These are phyloP conservation scores for Corchorus olitorius DNA, from an alignment of 345 rosid species.

Conservation along the genomic window DNA sequence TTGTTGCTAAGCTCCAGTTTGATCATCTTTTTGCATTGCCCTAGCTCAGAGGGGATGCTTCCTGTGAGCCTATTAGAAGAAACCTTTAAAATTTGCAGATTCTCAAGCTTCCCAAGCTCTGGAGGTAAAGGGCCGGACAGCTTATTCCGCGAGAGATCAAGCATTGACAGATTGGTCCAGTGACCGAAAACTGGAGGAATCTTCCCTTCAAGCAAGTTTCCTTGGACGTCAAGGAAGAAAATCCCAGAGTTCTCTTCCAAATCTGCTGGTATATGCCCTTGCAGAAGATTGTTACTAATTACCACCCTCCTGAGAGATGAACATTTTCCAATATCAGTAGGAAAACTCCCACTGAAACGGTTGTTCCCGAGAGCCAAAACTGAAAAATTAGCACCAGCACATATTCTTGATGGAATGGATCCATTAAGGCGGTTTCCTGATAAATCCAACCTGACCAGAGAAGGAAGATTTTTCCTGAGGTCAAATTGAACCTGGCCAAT, in stretches of 20 bases:
- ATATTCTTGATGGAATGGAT: constrained; percentile 33
- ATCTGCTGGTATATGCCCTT: constrained; percentile 34
- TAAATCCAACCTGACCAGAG: constrained; percentile 32
- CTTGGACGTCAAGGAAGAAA: constrained; percentile 26
- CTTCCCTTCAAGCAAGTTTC: constrained; percentile 39
- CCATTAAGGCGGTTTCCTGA: constrained; percentile 38
- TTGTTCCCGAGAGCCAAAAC: constrained; percentile 35
- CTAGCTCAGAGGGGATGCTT: constrained; percentile 35
- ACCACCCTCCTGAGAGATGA: constrained; percentile 36
- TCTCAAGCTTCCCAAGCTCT: constrained; percentile 36
- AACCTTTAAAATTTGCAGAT: constrained; percentile 33
- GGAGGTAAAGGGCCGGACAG: constrained; percentile 39
- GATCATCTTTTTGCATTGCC: constrained; percentile 36
- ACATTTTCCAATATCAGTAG: constrained; percentile 35
- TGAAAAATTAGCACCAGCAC: constrained; percentile 28
- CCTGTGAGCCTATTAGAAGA: constrained; percentile 36
- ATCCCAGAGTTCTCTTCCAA: constrained; percentile 27
- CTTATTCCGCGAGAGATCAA: constrained; percentile 41
- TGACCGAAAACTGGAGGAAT: constrained; percentile 35
- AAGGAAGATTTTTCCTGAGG: constrained; percentile 30
- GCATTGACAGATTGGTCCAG: constrained; percentile 39
- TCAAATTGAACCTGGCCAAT: constrained; percentile 32
- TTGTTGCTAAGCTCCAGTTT: constrained; percentile 38
- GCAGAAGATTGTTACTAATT: constrained; percentile 33
- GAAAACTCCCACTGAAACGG: constrained; percentile 36